A percentile compares a stretch with the other conserved stretches of the same genome.
phyloP scores from a whole-genome alignment of 805 yeast species.

The Kodamaea sagamina region DNA sequence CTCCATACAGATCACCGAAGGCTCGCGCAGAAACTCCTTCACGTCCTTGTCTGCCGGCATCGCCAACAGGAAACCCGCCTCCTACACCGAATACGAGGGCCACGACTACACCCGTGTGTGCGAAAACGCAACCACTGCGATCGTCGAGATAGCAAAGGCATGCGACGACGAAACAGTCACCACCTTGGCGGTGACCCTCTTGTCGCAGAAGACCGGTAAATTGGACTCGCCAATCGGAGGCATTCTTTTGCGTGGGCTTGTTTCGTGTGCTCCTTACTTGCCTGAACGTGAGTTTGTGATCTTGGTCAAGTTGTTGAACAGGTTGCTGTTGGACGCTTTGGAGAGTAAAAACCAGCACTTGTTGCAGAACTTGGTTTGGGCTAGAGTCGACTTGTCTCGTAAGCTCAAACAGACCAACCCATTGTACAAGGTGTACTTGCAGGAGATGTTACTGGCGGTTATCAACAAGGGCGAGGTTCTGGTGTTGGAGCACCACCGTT shows the following conservation, averaged over 20 bases:
- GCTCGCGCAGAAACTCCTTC: constrained; percentile 10
- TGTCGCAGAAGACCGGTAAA: constrained; percentile 69
- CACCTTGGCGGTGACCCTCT: constrained; percentile 74
- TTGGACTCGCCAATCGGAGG: constrained; percentile 54
- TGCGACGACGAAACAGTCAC: constrained; percentile 74
- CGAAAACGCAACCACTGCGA: constrained; percentile 68
- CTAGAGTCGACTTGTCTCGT: constrained; percentile 50
- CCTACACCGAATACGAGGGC: background rate
- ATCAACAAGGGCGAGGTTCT: constrained; percentile 80
- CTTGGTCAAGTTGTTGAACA: constrained; percentile 59
- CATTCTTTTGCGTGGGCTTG: constrained; percentile 60
- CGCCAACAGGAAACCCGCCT: constrained; percentile 1
- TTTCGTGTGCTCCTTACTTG: constrained; percentile 60
- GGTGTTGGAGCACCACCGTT: constrained; percentile 72
- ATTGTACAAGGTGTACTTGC: constrained; percentile 53
- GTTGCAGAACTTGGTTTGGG: constrained; percentile 45
- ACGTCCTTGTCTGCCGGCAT: constrained; percentile 3
- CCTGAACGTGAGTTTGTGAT: constrained; percentile 67
- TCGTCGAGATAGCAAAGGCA: constrained; percentile 62
- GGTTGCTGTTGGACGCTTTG: constrained; percentile 47
- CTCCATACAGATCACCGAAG: background rate
- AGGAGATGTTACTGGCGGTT: constrained; percentile 65
- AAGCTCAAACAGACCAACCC: constrained; percentile 47
- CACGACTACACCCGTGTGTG: constrained; percentile 45
- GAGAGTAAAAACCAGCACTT: constrained; percentile 41